Base-by-base conservation (phyloP, 2,329 filamentous ascomycete genomes). In the Aspergillus sp. region DNA sequence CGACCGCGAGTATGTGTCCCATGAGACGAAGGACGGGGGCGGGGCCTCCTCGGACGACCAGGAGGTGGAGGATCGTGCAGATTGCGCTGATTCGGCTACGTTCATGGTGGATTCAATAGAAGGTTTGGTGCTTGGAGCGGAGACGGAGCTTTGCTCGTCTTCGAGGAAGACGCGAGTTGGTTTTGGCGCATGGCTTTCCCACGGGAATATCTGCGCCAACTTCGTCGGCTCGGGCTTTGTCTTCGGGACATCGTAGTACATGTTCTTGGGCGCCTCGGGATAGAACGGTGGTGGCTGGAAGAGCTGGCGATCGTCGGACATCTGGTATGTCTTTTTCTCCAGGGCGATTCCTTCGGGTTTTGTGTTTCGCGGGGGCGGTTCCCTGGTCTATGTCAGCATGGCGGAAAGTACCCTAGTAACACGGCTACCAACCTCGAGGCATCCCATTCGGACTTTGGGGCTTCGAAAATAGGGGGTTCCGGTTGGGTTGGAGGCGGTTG, bases 291-390 rank as follows among this genome's bases (percentile, higher is more conserved):
- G 92, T 30, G 92, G 83, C 49, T 89, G 81, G 72, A 95, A 97
- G 9, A 89, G 84, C 32, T 84, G 73, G 16, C 80, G 78, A 68
- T 92, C 88, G 51, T 82, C 82, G 51, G 88, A 95, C 86, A 96
- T 96, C 51, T 82, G 80, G 72, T 97, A 97, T 50, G 84, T 84
- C 51, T 85, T 83, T 44, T 80, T 80, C 14, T 91, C 90, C 65
- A 97, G 88, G 69, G 95, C 90, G 56, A 83, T 77, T 6, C 91
- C 93, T 78, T 97, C 94, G 8, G 92, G 92, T 65, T 79, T 87
- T 4, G 91, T 90, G 64, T 88, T 73, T 2, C 71, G 50, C 3
- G 84, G 84, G 16, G 84, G 84, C 24, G 77, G 73, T 62, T 86
- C 82, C 67, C 86, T 89, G 59, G 45, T 40, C 32, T 43, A 33